Conservation (phyloP, 108 stramenopile species). For the Nannochloropsis salina region DNA sequence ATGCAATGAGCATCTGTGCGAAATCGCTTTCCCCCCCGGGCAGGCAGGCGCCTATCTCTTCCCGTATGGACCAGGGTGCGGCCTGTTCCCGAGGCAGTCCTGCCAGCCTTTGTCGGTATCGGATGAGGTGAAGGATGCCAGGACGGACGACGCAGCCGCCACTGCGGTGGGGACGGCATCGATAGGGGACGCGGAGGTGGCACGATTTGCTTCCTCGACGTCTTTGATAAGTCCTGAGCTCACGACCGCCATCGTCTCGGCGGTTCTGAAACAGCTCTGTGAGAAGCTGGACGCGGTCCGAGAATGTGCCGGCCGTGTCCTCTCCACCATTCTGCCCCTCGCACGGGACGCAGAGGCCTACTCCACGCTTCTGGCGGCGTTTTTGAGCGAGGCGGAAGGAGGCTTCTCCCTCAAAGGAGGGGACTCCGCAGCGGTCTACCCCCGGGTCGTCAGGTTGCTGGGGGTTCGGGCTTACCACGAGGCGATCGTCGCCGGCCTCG, state of each 20-base stretch:
- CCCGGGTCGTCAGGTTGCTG: neutral
- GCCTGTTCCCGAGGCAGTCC: neutral
- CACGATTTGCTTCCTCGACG: neutral
- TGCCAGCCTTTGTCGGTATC: neutral
- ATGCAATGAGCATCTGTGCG: neutral
- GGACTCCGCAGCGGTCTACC: neutral
- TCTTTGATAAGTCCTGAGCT: neutral
- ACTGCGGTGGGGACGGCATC: neutral
- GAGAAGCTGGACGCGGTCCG: constrained; percentile 89
- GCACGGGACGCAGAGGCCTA: constrained; percentile 55
- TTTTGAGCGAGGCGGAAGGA: constrained; percentile 29
- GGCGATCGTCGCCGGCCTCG: constrained; percentile 68
- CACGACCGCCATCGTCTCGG: neutral
- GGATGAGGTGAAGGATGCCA: neutral
- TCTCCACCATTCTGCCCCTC: constrained; percentile 57
- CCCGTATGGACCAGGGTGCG: neutral
- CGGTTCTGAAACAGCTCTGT: constrained; percentile 68
- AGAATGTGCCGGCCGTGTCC: constrained; percentile 66
- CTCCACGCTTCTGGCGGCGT: constrained; percentile 51
- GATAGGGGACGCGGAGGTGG: neutral
- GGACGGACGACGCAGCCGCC: neutral
- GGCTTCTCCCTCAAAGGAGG: neutral
- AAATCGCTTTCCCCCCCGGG: constrained; percentile 11
- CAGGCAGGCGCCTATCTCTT: constrained; percentile 30
- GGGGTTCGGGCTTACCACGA: neutral